Conservation (phyloP, 179 eudicot species). For the Pouteria campechiana region DNA sequence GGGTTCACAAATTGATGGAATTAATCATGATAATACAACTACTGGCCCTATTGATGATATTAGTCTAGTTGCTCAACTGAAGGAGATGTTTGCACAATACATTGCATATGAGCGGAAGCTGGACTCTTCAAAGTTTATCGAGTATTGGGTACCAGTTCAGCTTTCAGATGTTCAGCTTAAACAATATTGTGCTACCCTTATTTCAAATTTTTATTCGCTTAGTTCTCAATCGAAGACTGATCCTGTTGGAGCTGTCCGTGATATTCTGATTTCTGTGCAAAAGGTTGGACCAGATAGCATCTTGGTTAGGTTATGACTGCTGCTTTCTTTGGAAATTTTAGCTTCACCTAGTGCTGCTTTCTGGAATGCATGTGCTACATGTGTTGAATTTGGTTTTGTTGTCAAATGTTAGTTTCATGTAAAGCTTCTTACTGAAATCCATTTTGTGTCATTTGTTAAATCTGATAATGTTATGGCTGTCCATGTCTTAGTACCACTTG, state of each 20-base stretch:
- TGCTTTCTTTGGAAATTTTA: background rate
- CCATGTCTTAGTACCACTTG: too few relatives aligned
- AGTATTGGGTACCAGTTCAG: conserved; percentile 66
- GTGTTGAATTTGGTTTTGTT: background rate
- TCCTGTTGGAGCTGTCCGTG: conserved; percentile 17
- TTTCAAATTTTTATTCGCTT: conserved; percentile 27
- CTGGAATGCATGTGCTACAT: too few relatives aligned
- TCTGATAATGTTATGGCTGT: too few relatives aligned
- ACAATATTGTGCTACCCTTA: conserved; percentile 46
- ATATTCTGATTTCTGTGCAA: conserved; percentile 22
- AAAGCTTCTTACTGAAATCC: background rate
- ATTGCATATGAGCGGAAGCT: conserved; percentile 16
- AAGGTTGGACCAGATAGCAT: conserved; percentile 26
- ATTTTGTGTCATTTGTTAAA: background rate
- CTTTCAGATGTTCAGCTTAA: conserved; percentile 60
- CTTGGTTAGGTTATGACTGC: background rate
- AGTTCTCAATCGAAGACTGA: conserved; percentile 24
- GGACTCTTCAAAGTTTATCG: conserved; percentile 18
- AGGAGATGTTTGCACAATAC: conserved; percentile 7
- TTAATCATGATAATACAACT: background rate
- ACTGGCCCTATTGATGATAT: conserved; percentile 2
- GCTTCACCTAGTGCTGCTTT: too few relatives aligned
- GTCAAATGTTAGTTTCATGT: background rate
- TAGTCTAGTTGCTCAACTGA: background rate
- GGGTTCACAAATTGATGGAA: conserved; percentile 4